Evolutionary conservation across 192 early-diverging fungal species (phyloP).

Genomic region (Podila epicladia): DNA sequence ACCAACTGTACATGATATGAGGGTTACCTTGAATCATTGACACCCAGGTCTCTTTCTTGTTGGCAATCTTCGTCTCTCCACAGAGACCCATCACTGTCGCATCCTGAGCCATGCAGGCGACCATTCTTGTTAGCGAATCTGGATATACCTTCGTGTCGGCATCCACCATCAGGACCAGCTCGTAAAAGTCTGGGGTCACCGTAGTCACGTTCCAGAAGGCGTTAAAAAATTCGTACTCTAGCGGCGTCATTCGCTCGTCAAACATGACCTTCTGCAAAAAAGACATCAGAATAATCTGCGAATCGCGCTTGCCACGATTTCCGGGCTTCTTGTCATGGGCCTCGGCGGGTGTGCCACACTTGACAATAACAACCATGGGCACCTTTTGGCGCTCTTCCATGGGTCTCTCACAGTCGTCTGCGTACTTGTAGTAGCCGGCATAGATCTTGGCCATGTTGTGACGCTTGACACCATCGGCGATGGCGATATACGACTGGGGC

Average conservation of each 20-base stretch:
- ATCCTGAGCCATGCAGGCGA: slow-evolving; percentile 66
- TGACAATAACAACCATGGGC: slow-evolving; percentile 79
- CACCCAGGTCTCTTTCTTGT: slow-evolving; percentile 75
- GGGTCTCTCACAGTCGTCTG: slow-evolving; percentile 55
- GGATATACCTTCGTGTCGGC: slow-evolving; percentile 73
- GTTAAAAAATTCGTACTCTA: slow-evolving; percentile 84
- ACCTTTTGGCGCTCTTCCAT: slow-evolving; percentile 62
- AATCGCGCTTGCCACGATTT: slow-evolving; percentile 93
- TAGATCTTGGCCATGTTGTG: slow-evolving; percentile 95
- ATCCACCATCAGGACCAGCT: slow-evolving; percentile 80
- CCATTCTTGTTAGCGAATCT: slow-evolving; percentile 61
- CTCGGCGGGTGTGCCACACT: slow-evolving; percentile 79
- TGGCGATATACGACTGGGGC: slow-evolving; percentile 85
- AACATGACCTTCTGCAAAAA: slow-evolving; percentile 88
- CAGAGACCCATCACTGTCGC: slow-evolving; percentile 70
- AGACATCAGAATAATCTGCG: slow-evolving; percentile 94
- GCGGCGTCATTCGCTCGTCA: slow-evolving; percentile 80
- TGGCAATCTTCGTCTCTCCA: slow-evolving; percentile 75
- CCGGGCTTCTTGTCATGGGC: slow-evolving; percentile 73
- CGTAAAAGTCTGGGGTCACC: slow-evolving; percentile 75
- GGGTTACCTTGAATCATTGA: slow-evolving; percentile 66
- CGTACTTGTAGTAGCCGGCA: slow-evolving; percentile 88
- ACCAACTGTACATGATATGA: background rate
- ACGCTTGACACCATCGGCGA: slow-evolving; percentile 86
- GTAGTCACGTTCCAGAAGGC: slow-evolving; percentile 76